These are phyloP conservation scores for Tolypocladium tropicale DNA, from an alignment of 2,329 filamentous ascomycete species.

Conservation along the genomic window DNA sequence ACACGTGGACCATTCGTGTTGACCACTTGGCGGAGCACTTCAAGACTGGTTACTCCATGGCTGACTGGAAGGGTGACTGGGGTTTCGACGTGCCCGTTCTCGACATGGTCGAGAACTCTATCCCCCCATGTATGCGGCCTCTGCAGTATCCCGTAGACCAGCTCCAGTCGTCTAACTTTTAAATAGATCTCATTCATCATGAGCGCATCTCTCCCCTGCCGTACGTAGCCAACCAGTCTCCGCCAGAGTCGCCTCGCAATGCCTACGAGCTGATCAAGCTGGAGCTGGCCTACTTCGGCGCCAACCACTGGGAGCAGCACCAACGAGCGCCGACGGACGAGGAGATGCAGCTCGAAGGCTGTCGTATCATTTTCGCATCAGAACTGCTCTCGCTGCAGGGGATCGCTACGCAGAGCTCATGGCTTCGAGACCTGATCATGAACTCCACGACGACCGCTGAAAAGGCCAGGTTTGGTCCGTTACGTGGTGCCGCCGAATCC, in stretches of 20 bases:
- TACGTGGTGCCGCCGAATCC: slow-evolving; percentile 35
- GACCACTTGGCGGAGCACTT: slow-evolving; percentile 60
- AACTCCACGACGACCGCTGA: slow-evolving; percentile 30
- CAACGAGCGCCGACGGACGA: slow-evolving; percentile 35
- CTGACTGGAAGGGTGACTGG: slow-evolving; percentile 61
- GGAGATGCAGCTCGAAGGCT: slow-evolving; percentile 48
- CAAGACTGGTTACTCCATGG: slow-evolving; percentile 56
- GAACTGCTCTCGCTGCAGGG: slow-evolving; percentile 34
- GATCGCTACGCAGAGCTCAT: slow-evolving; percentile 30
- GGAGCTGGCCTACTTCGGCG: slow-evolving; percentile 43
- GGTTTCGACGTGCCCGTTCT: slow-evolving; percentile 53
- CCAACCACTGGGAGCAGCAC: slow-evolving; percentile 31
- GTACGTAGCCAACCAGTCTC: slow-evolving; percentile 34
- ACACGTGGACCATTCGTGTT: slow-evolving; percentile 49
- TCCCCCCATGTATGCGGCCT: slow-evolving; percentile 50
- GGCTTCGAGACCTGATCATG: slow-evolving; percentile 51
- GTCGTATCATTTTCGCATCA: slow-evolving; percentile 44
- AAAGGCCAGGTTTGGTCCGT: slow-evolving; percentile 37
- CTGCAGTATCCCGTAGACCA: slow-evolving; percentile 24
- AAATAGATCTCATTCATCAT: slow-evolving; percentile 52
- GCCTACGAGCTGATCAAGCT: slow-evolving; percentile 53
- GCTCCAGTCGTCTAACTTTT: slow-evolving; percentile 29
- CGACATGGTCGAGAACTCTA: slow-evolving; percentile 55
- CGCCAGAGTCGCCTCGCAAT: slow-evolving; percentile 38
- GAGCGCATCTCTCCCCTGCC: slow-evolving; percentile 48